A percentile compares a stretch with the other conserved stretches of the same genome.
phyloP scores from a whole-genome alignment of 1,284 basidiomycete genomes.

The Leccinum pachyderme region DNA sequence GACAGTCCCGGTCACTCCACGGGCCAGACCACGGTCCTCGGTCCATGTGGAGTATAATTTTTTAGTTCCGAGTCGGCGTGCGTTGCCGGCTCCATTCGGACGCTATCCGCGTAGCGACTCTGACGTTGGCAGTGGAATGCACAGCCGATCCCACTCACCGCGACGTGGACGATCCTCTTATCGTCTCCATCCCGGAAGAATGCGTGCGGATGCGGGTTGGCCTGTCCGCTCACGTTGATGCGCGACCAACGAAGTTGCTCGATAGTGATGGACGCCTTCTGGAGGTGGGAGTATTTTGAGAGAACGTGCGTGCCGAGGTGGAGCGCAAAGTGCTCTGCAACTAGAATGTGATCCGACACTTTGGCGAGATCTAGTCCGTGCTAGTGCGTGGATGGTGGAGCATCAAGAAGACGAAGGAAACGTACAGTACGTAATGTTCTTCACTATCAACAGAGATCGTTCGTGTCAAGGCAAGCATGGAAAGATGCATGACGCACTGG shows the following conservation, averaged over 20 bases:
- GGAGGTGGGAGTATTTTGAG: slow-evolving; percentile 78
- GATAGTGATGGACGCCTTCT: slow-evolving; percentile 74
- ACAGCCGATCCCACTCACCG: slow-evolving; percentile 39
- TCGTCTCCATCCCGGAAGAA: slow-evolving; percentile 92
- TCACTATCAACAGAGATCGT: slow-evolving; percentile 50
- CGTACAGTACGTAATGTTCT: slow-evolving; percentile 90
- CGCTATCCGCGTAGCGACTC: not conserved
- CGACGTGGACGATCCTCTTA: slow-evolving; percentile 69
- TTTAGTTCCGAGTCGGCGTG: slow-evolving; percentile 7
- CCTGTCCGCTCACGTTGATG: slow-evolving; percentile 54
- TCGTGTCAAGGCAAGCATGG: not conserved
- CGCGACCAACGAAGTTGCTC: slow-evolving; percentile 87
- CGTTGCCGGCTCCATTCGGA: slow-evolving; percentile 22
- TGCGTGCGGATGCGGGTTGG: slow-evolving; percentile 71
- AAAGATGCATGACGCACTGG: slow-evolving; percentile 50
- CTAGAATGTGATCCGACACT: slow-evolving; percentile 79
- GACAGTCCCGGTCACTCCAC: slow-evolving; percentile 18
- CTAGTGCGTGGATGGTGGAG: not conserved
- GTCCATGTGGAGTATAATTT: slow-evolving; percentile 20
- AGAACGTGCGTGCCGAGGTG: slow-evolving; percentile 86
- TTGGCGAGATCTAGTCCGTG: slow-evolving; percentile 76
- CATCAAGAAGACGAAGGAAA: slow-evolving; percentile 2
- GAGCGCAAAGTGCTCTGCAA: slow-evolving; percentile 83
- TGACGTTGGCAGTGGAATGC: not conserved
- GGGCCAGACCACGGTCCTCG: slow-evolving; percentile 15